These are phyloP conservation scores for Ilex paraguariensis DNA, from an alignment of 305 asterid species.

Conservation along the genomic window DNA sequence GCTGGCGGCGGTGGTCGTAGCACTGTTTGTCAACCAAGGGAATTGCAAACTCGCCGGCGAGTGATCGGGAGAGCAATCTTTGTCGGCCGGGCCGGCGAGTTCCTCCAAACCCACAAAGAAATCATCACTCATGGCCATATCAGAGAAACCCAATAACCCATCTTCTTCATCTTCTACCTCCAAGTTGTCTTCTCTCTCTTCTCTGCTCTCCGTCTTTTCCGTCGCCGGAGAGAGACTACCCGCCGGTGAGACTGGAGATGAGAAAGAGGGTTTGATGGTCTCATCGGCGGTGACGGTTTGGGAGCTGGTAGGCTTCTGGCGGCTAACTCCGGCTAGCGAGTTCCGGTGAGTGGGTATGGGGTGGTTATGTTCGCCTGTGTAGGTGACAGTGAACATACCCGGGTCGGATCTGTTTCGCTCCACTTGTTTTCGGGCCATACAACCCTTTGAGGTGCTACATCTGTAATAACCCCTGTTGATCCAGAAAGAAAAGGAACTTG, in stretches of 20 bases:
- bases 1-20: too few species aligned
- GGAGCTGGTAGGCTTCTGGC: slow-evolving; percentile 27
- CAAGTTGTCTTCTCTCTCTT: slow-evolving; percentile 1
- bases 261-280: slow-evolving; percentile 2
- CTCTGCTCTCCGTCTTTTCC: slow-evolving; percentile 8
- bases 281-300: not conserved
- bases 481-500: not conserved
- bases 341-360: slow-evolving; percentile 68
- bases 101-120: slow-evolving; percentile 15
- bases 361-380: slow-evolving; percentile 65
- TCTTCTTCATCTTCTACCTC: slow-evolving; percentile 5
- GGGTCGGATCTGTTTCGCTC: slow-evolving; percentile 71
- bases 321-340: slow-evolving; percentile 52
- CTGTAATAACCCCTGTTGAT: slow-evolving; percentile 52
- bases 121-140: slow-evolving; percentile 6
- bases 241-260: not conserved
- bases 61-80: too few species aligned
- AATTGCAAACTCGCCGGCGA: too few species aligned
- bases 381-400: slow-evolving; percentile 54
- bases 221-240: slow-evolving; percentile 2
- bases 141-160: not conserved
- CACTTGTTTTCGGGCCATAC: slow-evolving; percentile 65
- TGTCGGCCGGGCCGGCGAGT: not conserved
- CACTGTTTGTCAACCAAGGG: too few species aligned
- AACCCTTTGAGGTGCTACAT: slow-evolving; percentile 71